Conservation (phyloP, 345 rosid genomes). For the Combretum micranthum region DNA sequence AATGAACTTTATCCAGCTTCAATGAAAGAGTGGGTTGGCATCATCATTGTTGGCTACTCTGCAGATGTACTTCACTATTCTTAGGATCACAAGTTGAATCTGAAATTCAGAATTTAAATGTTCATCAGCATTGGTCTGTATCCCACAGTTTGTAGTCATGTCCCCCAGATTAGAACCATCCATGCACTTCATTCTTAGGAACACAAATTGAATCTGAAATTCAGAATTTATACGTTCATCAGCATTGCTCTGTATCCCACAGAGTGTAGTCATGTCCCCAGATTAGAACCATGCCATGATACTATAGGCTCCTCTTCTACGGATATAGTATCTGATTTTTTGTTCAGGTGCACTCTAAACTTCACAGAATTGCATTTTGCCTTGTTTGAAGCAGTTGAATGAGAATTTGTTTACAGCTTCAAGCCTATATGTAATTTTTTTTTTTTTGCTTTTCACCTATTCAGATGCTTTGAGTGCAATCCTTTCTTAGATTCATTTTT, state of each 20-base stretch:
- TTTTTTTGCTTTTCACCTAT: constrained; percentile 28
- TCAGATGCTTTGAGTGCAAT: constrained; percentile 17
- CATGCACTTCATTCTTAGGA: too few species aligned
- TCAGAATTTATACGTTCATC: constrained; percentile 12
- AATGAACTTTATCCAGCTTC: constrained; percentile 9
- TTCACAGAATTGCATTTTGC: background rate
- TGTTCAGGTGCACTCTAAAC: too few species aligned
- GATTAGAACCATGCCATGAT: too few species aligned
- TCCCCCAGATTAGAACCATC: too few species aligned
- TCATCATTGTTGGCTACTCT: constrained; percentile 2
- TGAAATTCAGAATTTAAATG: too few species aligned
- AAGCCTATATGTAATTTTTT: constrained; percentile 18
- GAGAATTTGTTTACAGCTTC: constrained; percentile 17
- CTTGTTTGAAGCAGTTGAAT: constrained; percentile 20
- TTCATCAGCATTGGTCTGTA: too few species aligned
- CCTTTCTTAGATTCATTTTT: constrained; percentile 18
- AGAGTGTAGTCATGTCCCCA: too few species aligned
- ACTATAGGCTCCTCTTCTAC: too few species aligned
- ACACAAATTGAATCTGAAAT: too few species aligned
- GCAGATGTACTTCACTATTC: constrained; percentile 11
- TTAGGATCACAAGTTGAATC: constrained; percentile 14
- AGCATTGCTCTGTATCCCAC: constrained; percentile 8
- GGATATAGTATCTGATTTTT: too few species aligned
- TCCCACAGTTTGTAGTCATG: too few species aligned
- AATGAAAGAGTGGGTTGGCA: background rate